These are phyloP conservation scores for Exobasidium rhododendri DNA, from an alignment of 1,284 basidiomycete genomes.

Conservation along the genomic window DNA sequence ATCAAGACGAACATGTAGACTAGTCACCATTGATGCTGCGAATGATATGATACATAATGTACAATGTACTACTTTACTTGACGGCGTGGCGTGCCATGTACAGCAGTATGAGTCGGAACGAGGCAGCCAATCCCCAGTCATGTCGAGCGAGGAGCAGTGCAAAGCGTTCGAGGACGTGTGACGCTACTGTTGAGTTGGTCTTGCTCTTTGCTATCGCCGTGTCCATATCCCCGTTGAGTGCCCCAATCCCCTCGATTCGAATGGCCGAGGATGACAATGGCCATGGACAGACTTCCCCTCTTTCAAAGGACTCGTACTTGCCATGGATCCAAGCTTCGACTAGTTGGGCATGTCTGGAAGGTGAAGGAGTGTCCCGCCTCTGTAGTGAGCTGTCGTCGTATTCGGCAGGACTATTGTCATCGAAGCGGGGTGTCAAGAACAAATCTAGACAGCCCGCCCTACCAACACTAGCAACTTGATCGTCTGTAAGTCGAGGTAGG, in stretches of 20 bases:
- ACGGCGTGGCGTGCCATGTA: slow-evolving; percentile 19
- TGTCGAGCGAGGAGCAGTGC: slow-evolving; percentile 11
- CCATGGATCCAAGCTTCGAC: slow-evolving; percentile 10
- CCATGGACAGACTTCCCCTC: not conserved
- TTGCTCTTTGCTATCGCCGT: not conserved
- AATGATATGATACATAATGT: not conserved
- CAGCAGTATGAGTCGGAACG: slow-evolving; percentile 17
- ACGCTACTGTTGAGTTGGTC: not conserved
- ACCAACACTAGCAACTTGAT: not conserved
- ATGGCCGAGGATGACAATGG: not conserved
- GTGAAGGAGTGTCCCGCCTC: no score
- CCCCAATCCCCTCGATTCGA: slow-evolving; percentile 11
- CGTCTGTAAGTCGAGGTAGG: not conserved
- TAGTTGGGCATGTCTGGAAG: not conserved
- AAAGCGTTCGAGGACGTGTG: slow-evolving; percentile 14
- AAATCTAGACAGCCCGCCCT: not conserved
- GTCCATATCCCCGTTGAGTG: not conserved
- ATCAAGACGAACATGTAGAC: slow-evolving; percentile 19
- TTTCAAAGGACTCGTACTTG: not conserved
- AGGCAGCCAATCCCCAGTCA: slow-evolving; percentile 18
- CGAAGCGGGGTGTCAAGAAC: not conserved
- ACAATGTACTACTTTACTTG: not conserved
- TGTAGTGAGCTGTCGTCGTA: not conserved
- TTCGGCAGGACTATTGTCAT: not conserved
- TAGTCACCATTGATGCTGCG: not conserved